Evolutionary conservation across 2,329 filamentous ascomycete genomes (phyloP), one percentile per base, ranked within the genome.

Genomic region (Epichloe scottii): DNA sequence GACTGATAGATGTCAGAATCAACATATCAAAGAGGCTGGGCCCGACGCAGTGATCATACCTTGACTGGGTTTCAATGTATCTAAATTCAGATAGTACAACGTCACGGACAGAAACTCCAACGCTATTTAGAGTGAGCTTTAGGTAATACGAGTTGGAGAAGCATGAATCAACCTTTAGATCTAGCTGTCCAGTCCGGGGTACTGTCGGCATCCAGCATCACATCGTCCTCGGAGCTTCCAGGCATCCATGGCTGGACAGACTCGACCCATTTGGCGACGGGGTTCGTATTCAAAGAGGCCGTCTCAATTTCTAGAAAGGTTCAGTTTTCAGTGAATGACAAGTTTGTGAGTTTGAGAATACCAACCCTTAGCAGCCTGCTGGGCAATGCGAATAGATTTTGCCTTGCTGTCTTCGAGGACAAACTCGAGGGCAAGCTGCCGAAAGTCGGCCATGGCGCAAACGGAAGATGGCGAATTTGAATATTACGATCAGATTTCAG

Each of bases 51-150:
- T 37, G 5, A n/a, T 19, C 57, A 53, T 62, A 76, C 73, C 65
- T 63, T 81, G 77, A 46, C 76, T 75, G 4, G 68, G 60, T 49
- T 72, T 76, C 34, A 81, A 60, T 14, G 70, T 61, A 44, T 70
- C 69, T 11, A 64, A 63, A 8, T 69, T 69, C 14, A 81, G 58
- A n/a, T 68, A 66, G 46, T 73, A 66, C 14, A 82, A 63, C 0
- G 78, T 81, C 21, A 66, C 65, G 1, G 78, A 75, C 30, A 82
- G 65, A 54, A 81, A 82, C n/a, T 74, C 71, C 46, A 81, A 60
- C 6, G 78, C 78, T 77, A 40, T 14, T 21, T 2, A 34, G 8
- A 7, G 41, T 56, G 30, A 56, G 43, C 19, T 19, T 44, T 26
- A 23, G 17, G 7, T 3, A 1, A 40, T 15, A 8, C 19, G 21